Conservation (phyloP, 2,329 filamentous ascomycete genomes). For the Neoarthrinium moseri region DNA sequence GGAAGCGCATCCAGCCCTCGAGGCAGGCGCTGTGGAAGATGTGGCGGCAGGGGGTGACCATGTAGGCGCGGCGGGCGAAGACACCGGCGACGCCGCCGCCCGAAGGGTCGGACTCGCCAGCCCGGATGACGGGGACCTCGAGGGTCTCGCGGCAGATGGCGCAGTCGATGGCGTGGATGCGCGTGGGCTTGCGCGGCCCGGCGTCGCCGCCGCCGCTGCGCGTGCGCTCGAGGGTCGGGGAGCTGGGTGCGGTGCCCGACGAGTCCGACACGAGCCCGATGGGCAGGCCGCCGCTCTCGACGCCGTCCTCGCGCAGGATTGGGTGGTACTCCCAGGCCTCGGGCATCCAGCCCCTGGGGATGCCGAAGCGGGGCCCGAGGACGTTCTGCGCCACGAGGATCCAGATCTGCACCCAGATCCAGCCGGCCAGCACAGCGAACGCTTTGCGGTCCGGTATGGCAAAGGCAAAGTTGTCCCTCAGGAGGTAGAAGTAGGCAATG, state of each 20-base stretch:
- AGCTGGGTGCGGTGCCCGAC: conserved; percentile 20
- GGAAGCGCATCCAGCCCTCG: conserved; percentile 93
- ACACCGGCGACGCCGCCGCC: conserved; percentile 62
- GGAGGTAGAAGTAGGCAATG: conserved; percentile 81
- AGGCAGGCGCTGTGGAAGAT: conserved; percentile 91
- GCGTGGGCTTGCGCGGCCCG: conserved; percentile 28
- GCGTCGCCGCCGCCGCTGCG: conserved; percentile 24
- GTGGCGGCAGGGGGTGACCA: conserved; percentile 96
- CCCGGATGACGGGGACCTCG: conserved; percentile 78
- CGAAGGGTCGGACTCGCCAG: conserved; percentile 48
- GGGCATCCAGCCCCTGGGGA: conserved; percentile 67
- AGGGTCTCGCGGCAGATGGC: conserved; percentile 92
- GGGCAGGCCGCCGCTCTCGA: conserved; percentile 77
- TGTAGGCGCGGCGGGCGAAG: conserved; percentile 80
- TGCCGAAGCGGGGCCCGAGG: conserved; percentile 82
- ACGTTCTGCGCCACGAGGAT: conserved; percentile 79
- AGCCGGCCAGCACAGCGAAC: conserved; percentile 65
- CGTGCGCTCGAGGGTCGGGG: conserved; percentile 29
- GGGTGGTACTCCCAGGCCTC: conserved; percentile 95
- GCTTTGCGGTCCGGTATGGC: conserved; percentile 65
- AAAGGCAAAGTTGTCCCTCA: conserved; percentile 77
- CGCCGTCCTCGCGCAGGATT: conserved; percentile 75
- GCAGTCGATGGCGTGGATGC: conserved; percentile 71
- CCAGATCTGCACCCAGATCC: conserved; percentile 86
- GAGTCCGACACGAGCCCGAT: conserved; percentile 69